phyloP scores from a whole-genome alignment of 2,329 filamentous ascomycete genomes.

The Nemania diffusa region DNA sequence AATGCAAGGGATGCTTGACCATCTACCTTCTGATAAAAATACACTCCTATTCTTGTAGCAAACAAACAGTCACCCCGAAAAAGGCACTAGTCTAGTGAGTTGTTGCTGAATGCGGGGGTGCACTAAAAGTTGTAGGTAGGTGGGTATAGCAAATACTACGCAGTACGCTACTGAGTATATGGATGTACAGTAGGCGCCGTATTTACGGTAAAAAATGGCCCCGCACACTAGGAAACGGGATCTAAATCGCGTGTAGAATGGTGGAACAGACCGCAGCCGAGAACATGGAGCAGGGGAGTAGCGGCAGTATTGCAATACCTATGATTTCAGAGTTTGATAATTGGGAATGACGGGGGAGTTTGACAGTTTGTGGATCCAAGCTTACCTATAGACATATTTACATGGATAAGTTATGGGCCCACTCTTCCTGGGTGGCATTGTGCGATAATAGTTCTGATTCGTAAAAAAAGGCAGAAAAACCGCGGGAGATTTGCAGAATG shows the following conservation, averaged over 20 bases:
- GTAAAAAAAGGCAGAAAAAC: neutral
- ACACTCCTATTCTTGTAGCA: too few relatives aligned
- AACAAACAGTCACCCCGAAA: too few relatives aligned
- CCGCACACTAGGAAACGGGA: constrained; percentile 27
- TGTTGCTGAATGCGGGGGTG: too few relatives aligned
- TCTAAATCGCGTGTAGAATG: constrained; percentile 23
- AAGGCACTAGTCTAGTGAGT: too few relatives aligned
- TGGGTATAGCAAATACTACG: too few relatives aligned
- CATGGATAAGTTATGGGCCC: neutral
- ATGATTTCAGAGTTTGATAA: constrained; percentile 1
- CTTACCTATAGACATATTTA: neutral
- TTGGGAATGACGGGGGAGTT: constrained; percentile 10
- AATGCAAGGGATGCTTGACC: too few relatives aligned
- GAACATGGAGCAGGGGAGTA: constrained; percentile 8
- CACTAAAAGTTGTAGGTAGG: too few relatives aligned
- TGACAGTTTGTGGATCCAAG: constrained; percentile 12
- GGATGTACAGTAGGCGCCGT: too few relatives aligned
- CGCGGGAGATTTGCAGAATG: constrained; percentile 10
- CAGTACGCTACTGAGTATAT: neutral
- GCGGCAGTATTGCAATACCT: constrained; percentile 17
- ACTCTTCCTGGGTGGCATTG: neutral
- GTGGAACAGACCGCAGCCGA: constrained; percentile 30
- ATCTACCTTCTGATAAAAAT: too few relatives aligned
- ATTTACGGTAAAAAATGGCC: constrained; percentile 14
- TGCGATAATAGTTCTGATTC: constrained; percentile 3